Evolutionary conservation across 2,329 filamentous ascomycete genomes (phyloP), one percentile per base, ranked within the genome.

Genomic region (Talaromyces sp.): DNA sequence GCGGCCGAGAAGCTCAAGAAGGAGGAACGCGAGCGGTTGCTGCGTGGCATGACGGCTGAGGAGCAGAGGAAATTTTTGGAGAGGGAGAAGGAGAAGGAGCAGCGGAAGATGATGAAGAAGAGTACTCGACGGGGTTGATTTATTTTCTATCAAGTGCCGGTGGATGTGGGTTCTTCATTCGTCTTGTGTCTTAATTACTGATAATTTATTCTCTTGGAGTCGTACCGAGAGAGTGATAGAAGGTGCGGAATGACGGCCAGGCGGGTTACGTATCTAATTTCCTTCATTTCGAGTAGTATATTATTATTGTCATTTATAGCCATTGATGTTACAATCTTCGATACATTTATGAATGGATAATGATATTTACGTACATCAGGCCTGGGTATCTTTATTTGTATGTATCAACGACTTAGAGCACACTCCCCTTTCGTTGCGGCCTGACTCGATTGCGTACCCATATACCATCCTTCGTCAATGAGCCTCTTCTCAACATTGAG

Each of bases 1-100:
- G 67, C 77, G 70, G 70, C 79, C 67, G 74, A 87, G 83, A 78
- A 87, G 78, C 82, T 89, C 76, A 93, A 90, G 80, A 97, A 97
- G 82, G 88, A 90, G 73, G 96, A 98, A 85, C 87, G 93, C 62
- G 94, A 97, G 72, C 88, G 89, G 70, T 88, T 93, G 75, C 84
- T 95, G 68, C 90, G 88, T 73, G 84, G 85, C 13, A 84, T 94
- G 72, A 90, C 89, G 72, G 90, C 91, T 63, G 92, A 93, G 78
- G 90, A 90, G 67, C 91, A 94, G 83, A 91, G 91, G 83, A 93
- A 92, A 81, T 94, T 88, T 76, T 84, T 94, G 64, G 91, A 93
- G 71, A 90, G 88, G 78, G 91, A 94, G 83, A 87, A 84, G 71
- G 89, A 92, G 75, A 91, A 89, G 84, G 89, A 90, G 78, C 77